Evolutionary conservation across 495 filamentous ascomycete species (phyloP).

Genomic region (Talaromyces ruber): DNA sequence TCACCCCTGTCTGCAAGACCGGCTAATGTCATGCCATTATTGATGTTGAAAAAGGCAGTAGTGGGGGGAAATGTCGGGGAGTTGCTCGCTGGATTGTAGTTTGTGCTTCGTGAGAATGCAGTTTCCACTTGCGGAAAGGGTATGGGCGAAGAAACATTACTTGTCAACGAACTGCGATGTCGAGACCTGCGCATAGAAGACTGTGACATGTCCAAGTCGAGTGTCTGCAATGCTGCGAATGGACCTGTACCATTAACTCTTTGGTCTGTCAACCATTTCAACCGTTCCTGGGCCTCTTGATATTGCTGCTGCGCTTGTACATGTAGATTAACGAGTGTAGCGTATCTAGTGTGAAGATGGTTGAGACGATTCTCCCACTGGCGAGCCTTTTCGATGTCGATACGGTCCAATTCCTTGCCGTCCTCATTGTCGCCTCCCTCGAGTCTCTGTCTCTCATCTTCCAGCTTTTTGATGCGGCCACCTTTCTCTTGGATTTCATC

Average conservation of each 20-base stretch:
- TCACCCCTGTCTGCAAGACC: constrained; percentile 30
- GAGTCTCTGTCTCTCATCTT: constrained; percentile 45
- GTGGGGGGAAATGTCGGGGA: constrained; percentile 39
- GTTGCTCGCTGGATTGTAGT: constrained; percentile 36
- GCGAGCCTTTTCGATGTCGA: constrained; percentile 49
- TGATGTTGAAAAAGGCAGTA: constrained; percentile 50
- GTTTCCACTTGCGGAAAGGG: constrained; percentile 32
- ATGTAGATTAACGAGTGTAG: constrained; percentile 36
- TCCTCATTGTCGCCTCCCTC: constrained; percentile 41
- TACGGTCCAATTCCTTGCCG: constrained; percentile 38
- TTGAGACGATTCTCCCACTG: constrained; percentile 44
- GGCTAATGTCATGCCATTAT: constrained; percentile 45
- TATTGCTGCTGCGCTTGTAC: constrained; percentile 42
- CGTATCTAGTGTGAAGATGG: constrained; percentile 43
- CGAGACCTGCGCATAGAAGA: constrained; percentile 35
- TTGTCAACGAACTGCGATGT: constrained; percentile 40
- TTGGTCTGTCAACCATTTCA: constrained; percentile 41
- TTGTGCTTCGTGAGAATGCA: constrained; percentile 27
- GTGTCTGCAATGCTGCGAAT: constrained; percentile 29
- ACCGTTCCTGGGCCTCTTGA: constrained; percentile 42
- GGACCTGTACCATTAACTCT: constrained; percentile 32
- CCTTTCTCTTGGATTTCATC: constrained; percentile 55
- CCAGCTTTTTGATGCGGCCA: constrained; percentile 52
- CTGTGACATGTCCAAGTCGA: constrained; percentile 35
- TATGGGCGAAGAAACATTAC: constrained; percentile 39